Evolutionary conservation across 208 protist genomes (phyloP).

Genomic region (Phytomonas sp.): DNA sequence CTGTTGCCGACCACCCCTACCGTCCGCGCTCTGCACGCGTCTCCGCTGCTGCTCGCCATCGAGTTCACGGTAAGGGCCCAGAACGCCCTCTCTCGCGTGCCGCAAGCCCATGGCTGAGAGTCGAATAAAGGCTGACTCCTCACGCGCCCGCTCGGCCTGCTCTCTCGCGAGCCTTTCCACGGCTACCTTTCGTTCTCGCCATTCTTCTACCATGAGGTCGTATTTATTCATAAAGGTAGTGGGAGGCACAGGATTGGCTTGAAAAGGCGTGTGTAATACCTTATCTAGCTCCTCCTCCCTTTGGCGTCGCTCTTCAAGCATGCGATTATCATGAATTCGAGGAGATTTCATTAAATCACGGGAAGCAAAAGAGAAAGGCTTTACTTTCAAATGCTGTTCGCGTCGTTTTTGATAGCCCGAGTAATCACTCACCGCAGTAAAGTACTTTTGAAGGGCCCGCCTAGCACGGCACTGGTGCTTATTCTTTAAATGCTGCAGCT

Average conservation of each 20-base stretch:
- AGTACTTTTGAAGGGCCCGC: slow-evolving; percentile 51
- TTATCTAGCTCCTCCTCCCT: slow-evolving; percentile 26
- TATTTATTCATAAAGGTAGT: slow-evolving; percentile 88
- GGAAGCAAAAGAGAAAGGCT: slow-evolving; percentile 58
- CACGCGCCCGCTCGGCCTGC: slow-evolving; percentile 41
- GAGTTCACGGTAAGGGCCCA: slow-evolving; percentile 28
- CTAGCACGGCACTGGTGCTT: slow-evolving; percentile 40
- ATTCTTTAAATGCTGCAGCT: slow-evolving; percentile 27
- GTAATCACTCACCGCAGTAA: slow-evolving; percentile 32
- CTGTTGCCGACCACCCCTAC: not conserved
- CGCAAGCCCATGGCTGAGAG: slow-evolving; percentile 47
- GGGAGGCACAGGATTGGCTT: slow-evolving; percentile 60
- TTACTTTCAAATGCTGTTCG: slow-evolving; percentile 18
- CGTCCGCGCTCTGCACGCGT: slow-evolving; percentile 28
- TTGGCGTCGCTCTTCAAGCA: slow-evolving; percentile 24
- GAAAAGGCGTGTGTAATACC: slow-evolving; percentile 25
- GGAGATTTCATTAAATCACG: slow-evolving; percentile 37
- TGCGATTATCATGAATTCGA: slow-evolving; percentile 35
- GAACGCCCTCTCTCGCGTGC: slow-evolving; percentile 35
- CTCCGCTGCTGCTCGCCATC: slow-evolving; percentile 21
- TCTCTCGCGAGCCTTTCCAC: slow-evolving; percentile 46
- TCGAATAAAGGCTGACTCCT: slow-evolving; percentile 43
- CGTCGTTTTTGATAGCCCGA: slow-evolving; percentile 52
- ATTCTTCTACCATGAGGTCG: slow-evolving; percentile 86
- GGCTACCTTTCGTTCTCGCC: slow-evolving; percentile 71